phyloP scores from a whole-genome alignment of 768 basidiomycete genomes.

The Psilocybe azurescens region DNA sequence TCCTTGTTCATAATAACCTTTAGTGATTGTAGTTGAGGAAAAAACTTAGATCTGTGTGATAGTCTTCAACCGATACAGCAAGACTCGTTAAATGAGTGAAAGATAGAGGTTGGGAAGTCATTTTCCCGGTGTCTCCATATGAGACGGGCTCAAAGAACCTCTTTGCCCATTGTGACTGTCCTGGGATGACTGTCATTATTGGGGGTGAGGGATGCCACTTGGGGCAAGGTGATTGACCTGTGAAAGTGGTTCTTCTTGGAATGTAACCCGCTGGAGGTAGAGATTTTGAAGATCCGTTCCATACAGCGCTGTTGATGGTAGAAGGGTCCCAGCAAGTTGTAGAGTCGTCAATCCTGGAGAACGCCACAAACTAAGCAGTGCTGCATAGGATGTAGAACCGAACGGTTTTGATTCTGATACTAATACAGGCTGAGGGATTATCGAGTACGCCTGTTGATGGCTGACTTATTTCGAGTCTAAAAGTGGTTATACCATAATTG shows the following conservation, averaged over 20 bases:
- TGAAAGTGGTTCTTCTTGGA: background rate
- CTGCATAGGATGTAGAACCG: background rate
- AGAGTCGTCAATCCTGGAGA: background rate
- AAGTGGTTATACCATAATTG: background rate
- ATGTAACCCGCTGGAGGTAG: background rate
- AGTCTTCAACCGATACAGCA: background rate
- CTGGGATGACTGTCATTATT: too few relatives aligned
- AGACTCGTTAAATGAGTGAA: background rate
- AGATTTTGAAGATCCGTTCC: too few relatives aligned
- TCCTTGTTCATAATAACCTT: too few relatives aligned
- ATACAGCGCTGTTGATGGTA: too few relatives aligned
- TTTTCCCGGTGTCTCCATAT: background rate
- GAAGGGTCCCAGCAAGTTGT: background rate
- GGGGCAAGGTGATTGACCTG: background rate
- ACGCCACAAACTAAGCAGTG: background rate
- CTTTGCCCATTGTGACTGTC: background rate
- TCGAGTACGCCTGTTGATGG: background rate
- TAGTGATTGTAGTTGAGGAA: background rate
- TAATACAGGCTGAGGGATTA: background rate
- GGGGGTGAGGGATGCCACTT: background rate
- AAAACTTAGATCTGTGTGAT: background rate
- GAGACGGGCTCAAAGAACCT: background rate
- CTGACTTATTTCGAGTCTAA: background rate
- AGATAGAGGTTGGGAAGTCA: background rate
- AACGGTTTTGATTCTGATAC: background rate